A percentile compares a stretch with the other conserved stretches of the same genome.
Evolutionary conservation across 2,329 filamentous ascomycete genomes (phyloP).

Genomic region (Lecanicillium sp.): DNA sequence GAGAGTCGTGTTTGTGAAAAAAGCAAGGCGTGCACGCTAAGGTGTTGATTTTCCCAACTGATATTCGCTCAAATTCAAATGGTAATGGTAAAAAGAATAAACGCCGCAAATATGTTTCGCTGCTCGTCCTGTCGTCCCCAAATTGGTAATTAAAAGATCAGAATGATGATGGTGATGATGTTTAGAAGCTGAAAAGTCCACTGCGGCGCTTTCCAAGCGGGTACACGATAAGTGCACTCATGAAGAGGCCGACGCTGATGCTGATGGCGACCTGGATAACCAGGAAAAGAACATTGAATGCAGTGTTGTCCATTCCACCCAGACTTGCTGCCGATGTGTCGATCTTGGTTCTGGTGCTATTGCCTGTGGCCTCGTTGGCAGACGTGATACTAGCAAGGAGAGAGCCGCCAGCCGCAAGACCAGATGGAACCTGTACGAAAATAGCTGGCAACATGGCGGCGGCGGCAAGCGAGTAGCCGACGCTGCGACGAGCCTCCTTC

Average conservation of each 20-base stretch:
- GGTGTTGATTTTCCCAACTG: neutral
- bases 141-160: neutral
- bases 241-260: slow-evolving; percentile 54
- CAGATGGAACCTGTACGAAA: slow-evolving; percentile 63
- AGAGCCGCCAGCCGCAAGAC: slow-evolving; percentile 55
- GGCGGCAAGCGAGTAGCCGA: slow-evolving; percentile 73
- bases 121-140: neutral
- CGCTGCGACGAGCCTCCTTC: slow-evolving; percentile 32
- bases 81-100: neutral
- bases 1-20: neutral
- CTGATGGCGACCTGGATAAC: slow-evolving; percentile 58
- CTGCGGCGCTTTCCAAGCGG: slow-evolving; percentile 53
- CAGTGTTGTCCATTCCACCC: slow-evolving; percentile 35
- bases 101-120: slow-evolving; percentile 7
- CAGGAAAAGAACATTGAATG: slow-evolving; percentile 49
- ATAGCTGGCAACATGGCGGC: slow-evolving; percentile 83
- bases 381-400: slow-evolving; percentile 51
- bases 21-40: neutral
- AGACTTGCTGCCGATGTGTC: slow-evolving; percentile 19
- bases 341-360: slow-evolving; percentile 28
- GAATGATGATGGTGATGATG: neutral
- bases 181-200: slow-evolving; percentile 49
- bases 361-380: slow-evolving; percentile 48
- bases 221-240: slow-evolving; percentile 51
- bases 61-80: neutral